Evolutionary conservation across 345 rosid genomes (phyloP), one percentile per base, ranked within the genome.

Genomic region (Abelmoschus esculentus): DNA sequence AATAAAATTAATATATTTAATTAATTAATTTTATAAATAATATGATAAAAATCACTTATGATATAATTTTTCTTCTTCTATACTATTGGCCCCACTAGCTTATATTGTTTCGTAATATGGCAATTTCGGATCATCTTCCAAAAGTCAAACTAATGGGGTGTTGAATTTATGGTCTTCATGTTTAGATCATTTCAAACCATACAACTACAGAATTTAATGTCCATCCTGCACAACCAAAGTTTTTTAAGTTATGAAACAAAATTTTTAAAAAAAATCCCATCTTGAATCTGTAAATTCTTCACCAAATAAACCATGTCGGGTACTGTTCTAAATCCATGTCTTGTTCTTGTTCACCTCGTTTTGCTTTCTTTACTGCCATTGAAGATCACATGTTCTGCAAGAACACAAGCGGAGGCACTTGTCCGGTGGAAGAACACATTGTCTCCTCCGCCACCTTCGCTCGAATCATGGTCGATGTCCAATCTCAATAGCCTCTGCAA

Each of bases 351-450:
- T 50, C 73, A 52, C 15, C 0, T 67, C 38, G 28, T 80, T 6
- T 11, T 82, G 1, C 36, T 81, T 54, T 70, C 66, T 18, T 70
- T 72, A 10, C 78, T 85, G 74, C 79, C 83, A 42, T 36, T 72
- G 49, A 69, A 67, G 73, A 47, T 67, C 61, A 71, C 76, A 0
- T 70, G 86, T 52, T 81, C 87, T 4, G 82, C 81, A 59, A 74
- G 71, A 73, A 55, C 77, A 1, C 88, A 89, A 76, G 91, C 90
- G 6, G 76, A 80, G 70, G 91, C 90, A 72, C 95, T 89, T 10
- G 15, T 85, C 77, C 72, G 52, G 70, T 87, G 95, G 95, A 86
- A 77, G 79, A 68, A 56, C 79, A 78, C 52, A 72, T 64, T 88
- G 12, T 4, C 56, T 34, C 66, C 44, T 58, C 42, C 79, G 7